Percentiles rank a stretch among this genome's conserved stretches.
phyloP scores from a whole-genome alignment of 345 rosid species.

The Moringa oleifera region DNA sequence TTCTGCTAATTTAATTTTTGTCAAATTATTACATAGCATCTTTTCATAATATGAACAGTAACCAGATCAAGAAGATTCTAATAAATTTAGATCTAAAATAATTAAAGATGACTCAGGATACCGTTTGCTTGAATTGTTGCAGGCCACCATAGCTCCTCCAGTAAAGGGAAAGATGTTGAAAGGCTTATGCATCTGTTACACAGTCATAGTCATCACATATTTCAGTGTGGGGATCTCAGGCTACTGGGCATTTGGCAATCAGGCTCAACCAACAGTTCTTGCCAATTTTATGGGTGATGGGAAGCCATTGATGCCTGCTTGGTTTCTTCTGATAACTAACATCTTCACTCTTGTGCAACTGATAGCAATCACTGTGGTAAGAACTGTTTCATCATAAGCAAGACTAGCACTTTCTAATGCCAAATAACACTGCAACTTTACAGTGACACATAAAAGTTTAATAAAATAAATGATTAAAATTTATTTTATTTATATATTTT shows the following conservation, averaged over 20 bases:
- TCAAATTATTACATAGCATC: too few relatives aligned
- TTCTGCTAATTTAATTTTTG: too few relatives aligned
- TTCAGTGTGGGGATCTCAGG: conserved; percentile 48
- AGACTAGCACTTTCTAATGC: too few relatives aligned
- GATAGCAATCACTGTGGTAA: conserved; percentile 37
- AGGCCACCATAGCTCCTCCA: conserved; percentile 57
- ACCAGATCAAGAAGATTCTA: too few relatives aligned
- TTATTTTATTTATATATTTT: too few relatives aligned
- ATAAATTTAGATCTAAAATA: too few relatives aligned
- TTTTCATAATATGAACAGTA: too few relatives aligned
- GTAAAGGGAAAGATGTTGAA: conserved; percentile 63
- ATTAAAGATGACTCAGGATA: too few relatives aligned
- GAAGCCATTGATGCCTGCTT: conserved; percentile 39
- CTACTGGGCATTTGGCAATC: conserved; percentile 57
- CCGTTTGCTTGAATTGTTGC: too few relatives aligned
- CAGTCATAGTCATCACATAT: conserved; percentile 29
- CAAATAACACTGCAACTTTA: too few relatives aligned
- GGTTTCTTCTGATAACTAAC: conserved; percentile 43
- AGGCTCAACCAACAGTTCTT: conserved; percentile 23
- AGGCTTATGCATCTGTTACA: conserved; percentile 46
- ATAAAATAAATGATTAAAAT: too few relatives aligned
- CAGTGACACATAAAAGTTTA: too few relatives aligned
- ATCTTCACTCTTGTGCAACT: conserved; percentile 40
- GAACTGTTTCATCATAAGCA: not conserved
- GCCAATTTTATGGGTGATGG: conserved; percentile 35